Base-by-base conservation (phyloP, 305 asterid genomes). In the Fraxinus latifolia region DNA sequence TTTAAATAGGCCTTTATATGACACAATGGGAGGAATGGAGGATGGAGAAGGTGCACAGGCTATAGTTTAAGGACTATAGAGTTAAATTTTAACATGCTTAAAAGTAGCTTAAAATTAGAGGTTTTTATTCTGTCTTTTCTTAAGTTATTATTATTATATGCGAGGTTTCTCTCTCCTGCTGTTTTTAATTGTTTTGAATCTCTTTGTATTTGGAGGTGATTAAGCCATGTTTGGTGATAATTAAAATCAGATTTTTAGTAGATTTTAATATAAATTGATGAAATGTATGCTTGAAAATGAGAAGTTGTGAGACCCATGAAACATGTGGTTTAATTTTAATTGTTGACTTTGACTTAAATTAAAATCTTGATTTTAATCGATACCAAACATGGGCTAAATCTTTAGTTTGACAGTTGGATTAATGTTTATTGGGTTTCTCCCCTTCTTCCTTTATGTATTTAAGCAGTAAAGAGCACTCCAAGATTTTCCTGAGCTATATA, bases 11-110 rank as follows among this genome's bases (percentile, higher is more conserved):
- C 90, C 89, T 23, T 82, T 90, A 82, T 90, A 88, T 27, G 93
- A 90, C 70, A 90, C 93, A 0, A 87, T 90, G 90, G 83, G 84
- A 0, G 93, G 93, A 37, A 84, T 90, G 79, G 85, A 81, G 60
- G 90, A 83, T 34, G 90, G 90, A 31, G 90, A 88, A 60, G 67
- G 79, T 19, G 9, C 60, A 8, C 39, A 12, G 17, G 0, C 37
- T 12, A 27, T 27, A 4, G 74, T 67, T 67, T 27, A 25, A 25
- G 17, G 33, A 29, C 73, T 25, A 2, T 9, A 19, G 29, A 58
- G 29, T 67, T 8, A 67, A 12, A 0, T 65, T 9, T 65, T 25
- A 25, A 27, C 74, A 2, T 4, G 37, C 6, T 67, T 9, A 11
- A 15, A 9, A 25, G 33, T 25, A 65, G 32, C 71, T 19, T 60